Percentiles rank a stretch among this genome's conserved stretches.
Conservation (phyloP, 225 moss, liverwort and hornwort species). For the Straminergon stramineum region DNA sequence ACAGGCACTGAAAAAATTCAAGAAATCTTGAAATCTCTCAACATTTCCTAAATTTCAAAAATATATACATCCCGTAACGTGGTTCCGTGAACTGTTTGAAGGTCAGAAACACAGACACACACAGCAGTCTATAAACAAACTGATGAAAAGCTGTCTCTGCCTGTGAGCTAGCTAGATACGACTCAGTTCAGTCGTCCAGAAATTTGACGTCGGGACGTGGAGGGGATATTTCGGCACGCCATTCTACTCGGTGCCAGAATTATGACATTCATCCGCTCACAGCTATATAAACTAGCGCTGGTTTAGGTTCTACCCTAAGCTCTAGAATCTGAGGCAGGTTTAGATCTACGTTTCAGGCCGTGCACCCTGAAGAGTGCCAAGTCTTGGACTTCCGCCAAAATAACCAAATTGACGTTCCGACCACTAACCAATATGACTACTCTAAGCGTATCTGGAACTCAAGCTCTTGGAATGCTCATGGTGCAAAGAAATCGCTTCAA, state of each 20-base stretch:
- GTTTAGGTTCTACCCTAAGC: no score
- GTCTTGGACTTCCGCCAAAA: not conserved
- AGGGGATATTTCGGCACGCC: no score
- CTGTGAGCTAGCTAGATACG: not conserved
- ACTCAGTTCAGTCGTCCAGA: not conserved
- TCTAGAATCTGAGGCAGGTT: no score
- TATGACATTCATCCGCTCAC: not conserved
- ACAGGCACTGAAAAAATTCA: not conserved
- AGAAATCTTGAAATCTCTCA: not conserved
- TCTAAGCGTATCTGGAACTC: not conserved
- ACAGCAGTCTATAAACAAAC: not conserved
- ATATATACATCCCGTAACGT: no score
- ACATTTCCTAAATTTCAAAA: not conserved
- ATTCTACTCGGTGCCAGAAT: not conserved
- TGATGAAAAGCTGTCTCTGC: not conserved
- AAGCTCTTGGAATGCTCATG: slow-evolving; percentile 28
- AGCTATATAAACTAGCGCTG: not conserved
- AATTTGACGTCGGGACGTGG: not conserved
- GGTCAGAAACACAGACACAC: not conserved
- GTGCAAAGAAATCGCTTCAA: slow-evolving; percentile 21
- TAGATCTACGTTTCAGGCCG: not conserved
- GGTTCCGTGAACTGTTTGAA: no score
- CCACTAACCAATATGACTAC: not conserved
- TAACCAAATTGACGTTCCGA: not conserved
- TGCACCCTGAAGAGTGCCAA: not conserved